Base-by-base conservation (phyloP, 2,329 filamentous ascomycete genomes). In the Scedosporium minutisporum region DNA sequence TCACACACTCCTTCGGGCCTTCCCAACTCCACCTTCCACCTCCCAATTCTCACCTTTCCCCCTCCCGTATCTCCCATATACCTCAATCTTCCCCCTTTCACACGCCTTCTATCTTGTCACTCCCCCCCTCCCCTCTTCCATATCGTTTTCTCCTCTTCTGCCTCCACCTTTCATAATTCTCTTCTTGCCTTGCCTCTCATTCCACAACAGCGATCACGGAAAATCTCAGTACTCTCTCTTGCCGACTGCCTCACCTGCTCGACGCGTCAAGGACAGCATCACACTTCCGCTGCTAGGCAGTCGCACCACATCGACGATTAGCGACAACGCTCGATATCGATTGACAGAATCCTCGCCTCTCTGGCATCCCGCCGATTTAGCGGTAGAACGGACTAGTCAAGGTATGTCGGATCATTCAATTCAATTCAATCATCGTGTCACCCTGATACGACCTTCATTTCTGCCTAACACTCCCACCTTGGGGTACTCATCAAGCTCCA, bases 1-100 rank as follows among this genome's bases (percentile, higher is more conserved):
- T 6, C 29, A 33, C 29, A 33, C 29, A 64, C 63, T 62, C 62
- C 51, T 23, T 63, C 62, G 7, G 29, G 33, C 33, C 63, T n/a
- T 42, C 57, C 60, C 57, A 58, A 64, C 53, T 61, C 42, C 63
- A 58, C 64, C 58, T 64, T 61, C 62, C 59, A 46, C 59, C 66
- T 63, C 62, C 58, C 64, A 58, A 66, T 64, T 64, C 65, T 63
- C 63, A 63, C 64, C 29, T 48, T 38, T 33, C 33, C 60, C 42
- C 59, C 44, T n/a, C n/a, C n/a, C n/a, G n/a, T n/a, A n/a, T n/a
- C 48, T 48, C 60, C 60, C 60, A 61, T 61, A 61, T 61, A 61
- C 60, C 64, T 65, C 64, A 62, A 62, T 65, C 62, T 57, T 44
- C 65, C 61, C 65, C 65, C 55, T 65, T 38, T 58, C 61, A 29